Percentiles rank a stretch among this genome's conserved stretches.
phyloP scores from a whole-genome alignment of 2,329 filamentous ascomycete species.

The Blumeria hordei region DNA sequence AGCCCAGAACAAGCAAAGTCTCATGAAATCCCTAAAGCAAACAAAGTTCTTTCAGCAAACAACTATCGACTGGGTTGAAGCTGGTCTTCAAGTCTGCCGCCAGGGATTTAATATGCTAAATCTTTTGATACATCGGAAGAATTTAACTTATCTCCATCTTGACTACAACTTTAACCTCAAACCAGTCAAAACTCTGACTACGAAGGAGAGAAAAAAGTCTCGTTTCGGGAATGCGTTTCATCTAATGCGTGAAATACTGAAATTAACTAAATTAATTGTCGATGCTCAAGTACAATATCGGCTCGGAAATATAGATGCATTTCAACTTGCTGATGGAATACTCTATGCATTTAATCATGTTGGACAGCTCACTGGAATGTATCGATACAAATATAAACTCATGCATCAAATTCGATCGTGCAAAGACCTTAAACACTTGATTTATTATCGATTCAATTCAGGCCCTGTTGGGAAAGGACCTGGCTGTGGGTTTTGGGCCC shows the following conservation, averaged over 20 bases:
- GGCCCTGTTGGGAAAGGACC: conserved; percentile 92
- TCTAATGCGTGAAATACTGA: conserved; percentile 90
- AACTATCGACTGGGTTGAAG: conserved; percentile 97
- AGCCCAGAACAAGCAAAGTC: conserved; percentile 80
- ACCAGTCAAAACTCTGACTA: conserved; percentile 93
- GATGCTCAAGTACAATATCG: conserved; percentile 97
- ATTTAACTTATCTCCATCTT: conserved; percentile 89
- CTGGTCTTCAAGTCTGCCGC: conserved; percentile 88
- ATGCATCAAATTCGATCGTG: conserved; percentile 99
- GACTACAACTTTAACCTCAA: conserved; percentile 99
- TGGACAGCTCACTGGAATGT: conserved; percentile 95
- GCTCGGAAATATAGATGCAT: conserved; percentile 92
- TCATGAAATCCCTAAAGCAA: conserved; percentile 71
- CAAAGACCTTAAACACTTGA: conserved; percentile 96
- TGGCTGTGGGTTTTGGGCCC: conserved; percentile 96
- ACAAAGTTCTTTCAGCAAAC: conserved; percentile 99
- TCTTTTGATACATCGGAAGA: conserved; percentile 90
- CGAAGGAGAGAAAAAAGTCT: conserved; percentile 97
- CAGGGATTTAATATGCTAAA: conserved; percentile 99
- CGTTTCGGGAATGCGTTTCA: conserved; percentile 98
- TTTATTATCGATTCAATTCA: conserved; percentile 97
- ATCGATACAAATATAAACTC: conserved; percentile 98
- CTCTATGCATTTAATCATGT: conserved; percentile 99
- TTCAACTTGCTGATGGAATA: conserved; percentile 94
- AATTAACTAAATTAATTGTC: conserved; percentile 89